Percentiles rank a stretch among this genome's conserved stretches.
Conservation (phyloP, 768 basidiomycete genomes). For the Auricularia sp. region DNA sequence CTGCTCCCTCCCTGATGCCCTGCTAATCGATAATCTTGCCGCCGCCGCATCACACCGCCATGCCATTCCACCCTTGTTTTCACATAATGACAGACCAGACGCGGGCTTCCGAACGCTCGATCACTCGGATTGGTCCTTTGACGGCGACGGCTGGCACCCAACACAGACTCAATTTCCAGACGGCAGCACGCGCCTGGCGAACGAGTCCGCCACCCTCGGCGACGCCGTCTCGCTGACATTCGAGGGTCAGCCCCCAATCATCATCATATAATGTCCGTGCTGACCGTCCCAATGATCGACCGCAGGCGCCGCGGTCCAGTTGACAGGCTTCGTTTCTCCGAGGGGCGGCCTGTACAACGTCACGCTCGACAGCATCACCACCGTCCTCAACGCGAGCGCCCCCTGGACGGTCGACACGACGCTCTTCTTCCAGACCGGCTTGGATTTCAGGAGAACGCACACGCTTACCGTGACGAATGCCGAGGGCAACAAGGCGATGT, state of each 20-base stretch:
- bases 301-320: conserved; percentile 49
- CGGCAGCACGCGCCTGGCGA: neutral
- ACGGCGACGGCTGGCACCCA: conserved; percentile 41
- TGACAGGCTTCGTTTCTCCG: conserved; percentile 52
- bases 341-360: conserved; percentile 50
- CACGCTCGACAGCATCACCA: conserved; percentile 39
- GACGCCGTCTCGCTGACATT: conserved; percentile 37
- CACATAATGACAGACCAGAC: conserved; percentile 18
- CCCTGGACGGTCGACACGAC: conserved; percentile 19
- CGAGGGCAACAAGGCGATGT: conserved; percentile 34
- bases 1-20: neutral
- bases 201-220: conserved; percentile 29
- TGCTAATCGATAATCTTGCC: conserved; percentile 15
- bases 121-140: conserved; percentile 39
- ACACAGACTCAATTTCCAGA: conserved; percentile 5
- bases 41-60: neutral
- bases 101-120: conserved; percentile 29
- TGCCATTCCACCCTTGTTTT: too few relatives aligned
- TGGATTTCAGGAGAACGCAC: conserved; percentile 42
- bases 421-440: conserved; percentile 52
- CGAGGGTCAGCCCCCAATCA: conserved; percentile 24
- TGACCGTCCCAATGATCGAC: neutral
- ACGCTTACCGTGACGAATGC: conserved; percentile 45
- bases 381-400: conserved; percentile 35
- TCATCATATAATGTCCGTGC: neutral